Base-by-base conservation (phyloP, 2,329 filamentous ascomycete species). In the Penicillium sp. region DNA sequence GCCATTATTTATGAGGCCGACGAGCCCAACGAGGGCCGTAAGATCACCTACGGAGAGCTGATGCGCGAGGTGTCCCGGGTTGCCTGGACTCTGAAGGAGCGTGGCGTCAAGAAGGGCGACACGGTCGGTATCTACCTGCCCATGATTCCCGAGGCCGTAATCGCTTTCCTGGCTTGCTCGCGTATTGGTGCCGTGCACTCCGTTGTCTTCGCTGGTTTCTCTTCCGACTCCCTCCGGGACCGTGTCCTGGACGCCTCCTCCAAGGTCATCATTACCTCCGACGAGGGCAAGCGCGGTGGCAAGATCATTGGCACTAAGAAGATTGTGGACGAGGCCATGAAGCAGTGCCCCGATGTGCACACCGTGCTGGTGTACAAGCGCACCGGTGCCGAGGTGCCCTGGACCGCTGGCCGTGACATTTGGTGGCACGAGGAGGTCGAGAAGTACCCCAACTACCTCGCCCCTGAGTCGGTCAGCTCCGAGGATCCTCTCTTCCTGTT, bases 361-460 rank as follows among this genome's bases (percentile, higher is more conserved):
- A 82, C 87, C 70, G 87, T 88, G 61, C 78, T 98, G 34, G 93
- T 98, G 49, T 97, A 84, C 79, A 91, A 95, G 80, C 87, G 93
- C 62, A 98, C 93, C 33, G 91, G 91, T 45, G 84, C 89, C 43
- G 89, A 96, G 46, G 84, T 97, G 19, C 90, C 91, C 57, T 91
- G 86, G 87, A 95, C 88, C 45, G 73, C 81, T 59, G 89, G 88
- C 58, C 84, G 93, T 64, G 93, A 98, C 72, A 79, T 82, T 66
- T 98, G 93, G 93, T 98, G 93, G 93, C 89, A 97, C 72, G 93
- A 97, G 75, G 91, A 97, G 79, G 84, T 91, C 48, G 88, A 94
- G 69, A 97, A 96, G 77, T 97, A 88, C 81, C 93, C 93, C 56
- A 79, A 82, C 62, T 97, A 97, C 77, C 84, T 94, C 65, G 77